A percentile compares a stretch with the other conserved stretches of the same genome.
Conservation (phyloP, 2,329 filamentous ascomycete genomes). For the Cytospora chrysosperma region DNA sequence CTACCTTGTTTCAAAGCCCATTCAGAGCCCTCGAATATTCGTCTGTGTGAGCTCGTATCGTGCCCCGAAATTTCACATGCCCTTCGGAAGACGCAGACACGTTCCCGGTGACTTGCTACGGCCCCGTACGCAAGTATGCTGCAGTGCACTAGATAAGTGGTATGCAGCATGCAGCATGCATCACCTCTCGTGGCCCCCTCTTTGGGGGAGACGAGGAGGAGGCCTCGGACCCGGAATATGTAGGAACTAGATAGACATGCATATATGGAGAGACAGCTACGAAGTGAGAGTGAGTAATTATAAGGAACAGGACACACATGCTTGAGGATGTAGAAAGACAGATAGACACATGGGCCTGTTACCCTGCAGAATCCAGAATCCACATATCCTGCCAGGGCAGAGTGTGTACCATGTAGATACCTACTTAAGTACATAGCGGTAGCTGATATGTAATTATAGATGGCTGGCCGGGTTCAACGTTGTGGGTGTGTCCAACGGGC, state of each 20-base stretch:
- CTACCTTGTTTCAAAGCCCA: neutral
- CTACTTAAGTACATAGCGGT: too few relatives aligned
- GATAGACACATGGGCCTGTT: neutral
- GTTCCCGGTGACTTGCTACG: neutral
- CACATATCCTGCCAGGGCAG: neutral
- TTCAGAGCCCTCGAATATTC: too few relatives aligned
- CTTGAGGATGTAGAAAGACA: neutral
- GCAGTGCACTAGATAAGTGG: neutral
- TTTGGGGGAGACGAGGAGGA: neutral
- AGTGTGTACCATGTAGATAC: neutral
- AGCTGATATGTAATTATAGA: neutral
- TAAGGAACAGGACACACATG: too few relatives aligned
- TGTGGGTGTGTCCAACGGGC: neutral
- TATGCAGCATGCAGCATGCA: neutral
- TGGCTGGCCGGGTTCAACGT: neutral
- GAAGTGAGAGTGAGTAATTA: too few relatives aligned
- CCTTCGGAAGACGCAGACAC: neutral
- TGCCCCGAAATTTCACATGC: neutral
- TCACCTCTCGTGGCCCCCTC: neutral
- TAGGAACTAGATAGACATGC: too few relatives aligned
- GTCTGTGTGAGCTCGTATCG: neutral
- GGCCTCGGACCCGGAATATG: too few relatives aligned
- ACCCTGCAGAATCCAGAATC: too few relatives aligned
- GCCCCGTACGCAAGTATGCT: neutral
- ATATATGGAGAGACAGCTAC: too few relatives aligned